A percentile compares a stretch with the other conserved stretches of the same genome.
Evolutionary conservation across 2,329 filamentous ascomycete genomes (phyloP).

Genomic region (Meredithiella fracta): DNA sequence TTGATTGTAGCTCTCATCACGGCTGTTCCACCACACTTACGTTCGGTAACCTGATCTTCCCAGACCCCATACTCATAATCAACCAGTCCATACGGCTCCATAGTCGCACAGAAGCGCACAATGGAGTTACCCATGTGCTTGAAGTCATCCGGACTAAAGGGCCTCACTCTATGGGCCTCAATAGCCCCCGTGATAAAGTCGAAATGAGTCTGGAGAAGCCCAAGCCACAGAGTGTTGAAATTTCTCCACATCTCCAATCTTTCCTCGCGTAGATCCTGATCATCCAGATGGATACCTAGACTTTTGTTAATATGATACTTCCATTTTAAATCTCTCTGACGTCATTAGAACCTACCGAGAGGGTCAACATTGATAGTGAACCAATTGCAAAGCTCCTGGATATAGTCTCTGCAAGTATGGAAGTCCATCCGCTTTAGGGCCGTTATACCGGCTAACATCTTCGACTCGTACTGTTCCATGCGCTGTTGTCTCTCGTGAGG

Average conservation of each 20-base stretch:
- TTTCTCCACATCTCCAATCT: conserved; percentile 80
- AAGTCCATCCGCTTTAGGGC: neutral
- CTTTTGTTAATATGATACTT: neutral
- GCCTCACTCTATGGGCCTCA: conserved; percentile 42
- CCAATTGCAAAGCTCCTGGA: neutral
- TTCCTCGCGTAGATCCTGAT: conserved; percentile 25
- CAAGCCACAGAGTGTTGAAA: conserved; percentile 86
- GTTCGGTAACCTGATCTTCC: conserved; percentile 76
- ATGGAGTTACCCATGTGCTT: conserved; percentile 49
- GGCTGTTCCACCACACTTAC: conserved; percentile 47
- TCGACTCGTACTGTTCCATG: neutral
- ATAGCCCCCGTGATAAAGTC: conserved; percentile 50
- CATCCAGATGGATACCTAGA: conserved; percentile 14
- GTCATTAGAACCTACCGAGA: neutral
- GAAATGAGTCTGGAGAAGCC: conserved; percentile 67
- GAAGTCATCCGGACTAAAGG: neutral
- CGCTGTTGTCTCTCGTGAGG: neutral
- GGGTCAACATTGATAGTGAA: neutral
- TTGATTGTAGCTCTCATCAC: too few species aligned
- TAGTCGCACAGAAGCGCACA: conserved; percentile 63
- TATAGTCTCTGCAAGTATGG: neutral
- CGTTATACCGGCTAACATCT: neutral
- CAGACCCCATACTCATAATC: conserved; percentile 96
- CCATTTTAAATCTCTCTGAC: neutral
- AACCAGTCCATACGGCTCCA: conserved; percentile 84